Evolutionary conservation across 2,329 filamentous ascomycete genomes (phyloP), one percentile per base, ranked within the genome.

Genomic region (Ophiocordyceps polyrhachis-furcata): DNA sequence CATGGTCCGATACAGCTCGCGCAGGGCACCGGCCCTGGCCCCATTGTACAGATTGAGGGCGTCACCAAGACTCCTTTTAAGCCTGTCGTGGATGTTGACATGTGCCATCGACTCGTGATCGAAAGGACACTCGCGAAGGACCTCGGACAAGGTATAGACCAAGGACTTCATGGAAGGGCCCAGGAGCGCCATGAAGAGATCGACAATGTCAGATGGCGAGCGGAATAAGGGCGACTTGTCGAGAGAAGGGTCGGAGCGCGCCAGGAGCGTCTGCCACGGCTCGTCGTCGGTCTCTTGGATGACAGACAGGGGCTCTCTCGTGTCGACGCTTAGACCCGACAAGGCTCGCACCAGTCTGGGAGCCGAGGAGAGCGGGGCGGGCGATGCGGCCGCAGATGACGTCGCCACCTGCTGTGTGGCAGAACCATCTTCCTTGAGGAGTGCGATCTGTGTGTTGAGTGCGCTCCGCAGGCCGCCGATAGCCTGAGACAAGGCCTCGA

Each of bases 161-260:
- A 98, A 66, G 0, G 89, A 95, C 60, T 94, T 93, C 79, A 95
- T 93, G 0, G 89, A 91, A 1, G 91, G 91, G 0, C 91, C 91
- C 20, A 98, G 68, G 51, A 91, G 77, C 19, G 74, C 70, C 48
- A 98, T 94, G 60, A 96, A 98, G 5, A 88, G 71, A 12, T 86
- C 79, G 57, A 96, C 96, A 51, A 96, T 93, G 47, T 94, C 86
- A 0, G 82, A 76, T 0, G 88, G 78, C 2, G 76, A 73, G 35
- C 67, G 69, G 47, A 76, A 73, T 1, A 62, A 54, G 4, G 63
- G 62, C 19, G 49, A 53, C 28, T 46, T 52, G 35, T 56, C 51
- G 11, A 58, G 47, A 4, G 53, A 49, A 12, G 56, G 51, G 31
- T 62, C 59, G 2, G 58, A 59, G 29, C 55, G 53, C 40, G 54